Evolutionary conservation across 169 alveolate species (phyloP).

Genomic region (Babesia ovis): DNA sequence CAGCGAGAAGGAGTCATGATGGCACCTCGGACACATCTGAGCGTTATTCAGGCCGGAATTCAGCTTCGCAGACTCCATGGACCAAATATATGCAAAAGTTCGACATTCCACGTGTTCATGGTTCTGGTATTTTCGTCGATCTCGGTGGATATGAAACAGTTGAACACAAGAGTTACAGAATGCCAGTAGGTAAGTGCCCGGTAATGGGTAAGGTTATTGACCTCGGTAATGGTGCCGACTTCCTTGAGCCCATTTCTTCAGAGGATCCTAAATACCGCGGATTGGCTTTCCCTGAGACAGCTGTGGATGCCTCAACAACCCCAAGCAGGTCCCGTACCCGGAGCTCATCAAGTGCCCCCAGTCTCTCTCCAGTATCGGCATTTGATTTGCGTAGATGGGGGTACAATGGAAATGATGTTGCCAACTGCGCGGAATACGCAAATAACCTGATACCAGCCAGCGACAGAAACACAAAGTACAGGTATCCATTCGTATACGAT

Average conservation of each 20-base stretch:
- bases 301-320: neutral
- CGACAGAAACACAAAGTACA: conserved; percentile 61
- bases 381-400: conserved; percentile 37
- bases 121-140: conserved; percentile 76
- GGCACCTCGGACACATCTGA: neutral
- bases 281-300: conserved; percentile 61
- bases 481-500: conserved; percentile 80
- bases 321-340: neutral
- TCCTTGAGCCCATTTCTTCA: conserved; percentile 68
- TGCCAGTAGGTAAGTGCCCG: conserved; percentile 80
- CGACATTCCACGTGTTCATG: conserved; percentile 70
- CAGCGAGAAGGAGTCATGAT: neutral
- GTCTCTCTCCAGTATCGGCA: conserved; percentile 71
- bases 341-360: conserved; percentile 7
- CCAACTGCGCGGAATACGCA: conserved; percentile 76
- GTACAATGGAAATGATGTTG: conserved; percentile 52
- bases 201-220: conserved; percentile 75
- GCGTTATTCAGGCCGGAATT: neutral
- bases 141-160: conserved; percentile 74
- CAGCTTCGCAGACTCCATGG: conserved; percentile 48
- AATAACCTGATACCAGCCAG: conserved; percentile 43
- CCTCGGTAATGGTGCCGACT: conserved; percentile 63
- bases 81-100: conserved; percentile 70
- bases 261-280: conserved; percentile 65
- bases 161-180: conserved; percentile 47